Evolutionary conservation across 2,329 filamentous ascomycete genomes (phyloP).

Genomic region (Pseudogymnoascus sp.): DNA sequence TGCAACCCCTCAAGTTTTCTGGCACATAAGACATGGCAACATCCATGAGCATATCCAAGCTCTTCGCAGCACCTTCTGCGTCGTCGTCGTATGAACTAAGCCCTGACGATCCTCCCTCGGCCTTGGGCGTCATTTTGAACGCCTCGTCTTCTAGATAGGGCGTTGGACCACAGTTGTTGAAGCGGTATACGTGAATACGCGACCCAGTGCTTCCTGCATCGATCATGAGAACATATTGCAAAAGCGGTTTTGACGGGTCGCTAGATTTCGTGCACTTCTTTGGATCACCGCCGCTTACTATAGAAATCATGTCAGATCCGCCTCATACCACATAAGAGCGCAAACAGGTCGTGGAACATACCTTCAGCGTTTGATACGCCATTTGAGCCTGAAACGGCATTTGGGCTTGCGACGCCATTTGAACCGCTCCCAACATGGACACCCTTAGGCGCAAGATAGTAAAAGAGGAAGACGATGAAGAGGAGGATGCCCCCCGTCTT

Average conservation of each 20-base stretch:
- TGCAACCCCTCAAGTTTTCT: conserved; percentile 82
- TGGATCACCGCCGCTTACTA: conserved; percentile 42
- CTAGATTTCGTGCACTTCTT: conserved; percentile 74
- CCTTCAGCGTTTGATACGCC: conserved; percentile 17
- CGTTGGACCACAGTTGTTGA: conserved; percentile 96
- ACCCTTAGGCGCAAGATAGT: conserved; percentile 53
- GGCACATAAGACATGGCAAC: conserved; percentile 79
- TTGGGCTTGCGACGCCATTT: not conserved
- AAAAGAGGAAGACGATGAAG: conserved; percentile 52
- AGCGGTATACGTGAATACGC: conserved; percentile 96
- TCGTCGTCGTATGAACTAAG: conserved; percentile 83
- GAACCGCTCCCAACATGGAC: not conserved
- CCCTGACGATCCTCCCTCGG: conserved; percentile 55
- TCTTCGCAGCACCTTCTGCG: conserved; percentile 79
- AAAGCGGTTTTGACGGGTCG: conserved; percentile 82
- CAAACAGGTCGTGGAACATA: not conserved
- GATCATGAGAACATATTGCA: conserved; percentile 98
- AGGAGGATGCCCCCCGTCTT: conserved; percentile 57
- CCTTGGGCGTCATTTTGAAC: conserved; percentile 89
- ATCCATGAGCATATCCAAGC: conserved; percentile 78
- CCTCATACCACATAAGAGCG: not conserved
- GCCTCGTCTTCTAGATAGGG: conserved; percentile 88
- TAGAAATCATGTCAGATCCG: conserved; percentile 1
- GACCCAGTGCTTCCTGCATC: conserved; percentile 97
- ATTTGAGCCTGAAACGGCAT: conserved; percentile 13